phyloP scores from a whole-genome alignment of 306 rosid species.

The Cucumis sativus region Cucumber_9930_V3 NC_026657.2:13267501-13268000 shows the following conservation, averaged over 20 bases:
- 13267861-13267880: slow-evolving; percentile 72
- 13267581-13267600: slow-evolving; percentile 76
- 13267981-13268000: slow-evolving; percentile 65
- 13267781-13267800: slow-evolving; percentile 79
- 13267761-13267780: slow-evolving; percentile 76
- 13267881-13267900: slow-evolving; percentile 75
- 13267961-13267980: slow-evolving; percentile 64
- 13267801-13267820: slow-evolving; percentile 65
- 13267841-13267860: slow-evolving; percentile 76
- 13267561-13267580: slow-evolving; percentile 68
- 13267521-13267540: not conserved
- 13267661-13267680: slow-evolving; percentile 76
- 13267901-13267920: slow-evolving; percentile 69
- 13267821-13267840: slow-evolving; percentile 81
- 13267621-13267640: slow-evolving; percentile 66
- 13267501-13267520: not conserved
- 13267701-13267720: slow-evolving; percentile 63
- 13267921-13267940: slow-evolving; percentile 50
- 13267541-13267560: slow-evolving; percentile 24
- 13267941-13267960: slow-evolving; percentile 75
- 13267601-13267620: slow-evolving; percentile 59
- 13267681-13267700: slow-evolving; percentile 68
- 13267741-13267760: slow-evolving; percentile 73
- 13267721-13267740: slow-evolving; percentile 70
- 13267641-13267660: slow-evolving; percentile 68